Evolutionary conservation across 345 rosid species (phyloP).

Genomic region (Syzygium grande): DNA sequence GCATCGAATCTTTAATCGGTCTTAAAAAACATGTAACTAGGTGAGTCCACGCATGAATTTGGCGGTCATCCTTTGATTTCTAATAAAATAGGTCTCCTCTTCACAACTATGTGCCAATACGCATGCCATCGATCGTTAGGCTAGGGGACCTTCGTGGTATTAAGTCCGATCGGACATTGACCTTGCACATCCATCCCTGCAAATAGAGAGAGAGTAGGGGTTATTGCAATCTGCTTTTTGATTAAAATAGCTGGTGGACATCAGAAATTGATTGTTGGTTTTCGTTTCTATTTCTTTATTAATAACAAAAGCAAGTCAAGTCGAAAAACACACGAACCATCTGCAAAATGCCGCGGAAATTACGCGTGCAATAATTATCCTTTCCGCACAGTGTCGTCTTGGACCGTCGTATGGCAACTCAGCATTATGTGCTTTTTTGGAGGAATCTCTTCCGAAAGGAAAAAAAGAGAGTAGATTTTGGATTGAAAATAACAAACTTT

Average conservation of each 20-base stretch:
- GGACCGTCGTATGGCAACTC: background rate
- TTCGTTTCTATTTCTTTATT: background rate
- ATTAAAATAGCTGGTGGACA: too few species aligned
- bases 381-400: accelerated
- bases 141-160: background rate
- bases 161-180: background rate
- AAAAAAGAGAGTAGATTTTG: too few species aligned
- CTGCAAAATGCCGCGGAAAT: background rate
- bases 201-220: background rate
- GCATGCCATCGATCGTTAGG: too few species aligned
- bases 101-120: too few species aligned
- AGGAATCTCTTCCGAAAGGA: background rate
- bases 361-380: background rate
- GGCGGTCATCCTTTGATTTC: too few species aligned
- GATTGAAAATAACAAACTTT: background rate
- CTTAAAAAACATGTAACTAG: too few species aligned
- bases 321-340: background rate
- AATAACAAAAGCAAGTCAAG: too few species aligned
- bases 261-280: too few species aligned
- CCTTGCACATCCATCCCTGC: background rate
- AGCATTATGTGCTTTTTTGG: background rate
- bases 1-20: too few species aligned
- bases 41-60: too few species aligned
- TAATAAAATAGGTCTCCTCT: too few species aligned
- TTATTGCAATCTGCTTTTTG: background rate